Percentiles rank a stretch among this genome's conserved stretches.
Conservation (phyloP, 257 asterid genomes). For the Scutellaria baicalensis region DNA sequence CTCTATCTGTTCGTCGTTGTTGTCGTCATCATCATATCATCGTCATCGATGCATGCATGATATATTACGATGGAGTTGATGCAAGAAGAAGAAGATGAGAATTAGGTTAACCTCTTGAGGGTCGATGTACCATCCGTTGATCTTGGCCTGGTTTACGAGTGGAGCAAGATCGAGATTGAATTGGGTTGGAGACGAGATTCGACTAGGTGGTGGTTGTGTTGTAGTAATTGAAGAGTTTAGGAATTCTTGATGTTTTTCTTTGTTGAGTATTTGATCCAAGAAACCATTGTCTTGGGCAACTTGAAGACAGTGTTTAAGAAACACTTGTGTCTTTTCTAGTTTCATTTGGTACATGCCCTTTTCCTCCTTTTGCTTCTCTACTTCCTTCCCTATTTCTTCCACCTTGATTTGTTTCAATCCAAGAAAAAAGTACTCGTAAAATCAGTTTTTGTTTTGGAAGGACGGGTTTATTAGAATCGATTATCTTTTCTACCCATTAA, state of each 20-base stretch:
- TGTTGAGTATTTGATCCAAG: slow-evolving; percentile 44
- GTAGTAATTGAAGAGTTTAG: slow-evolving; percentile 1
- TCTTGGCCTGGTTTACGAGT: slow-evolving; percentile 42
- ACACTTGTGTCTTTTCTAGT: slow-evolving; percentile 37
- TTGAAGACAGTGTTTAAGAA: slow-evolving; percentile 41
- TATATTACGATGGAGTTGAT: too few relatives aligned
- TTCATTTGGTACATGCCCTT: slow-evolving; percentile 27
- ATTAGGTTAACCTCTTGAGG: slow-evolving; percentile 53
- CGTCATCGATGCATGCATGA: too few relatives aligned
- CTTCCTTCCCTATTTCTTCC: slow-evolving; percentile 41
- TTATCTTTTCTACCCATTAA: too few relatives aligned
- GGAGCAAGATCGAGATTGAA: slow-evolving; percentile 31
- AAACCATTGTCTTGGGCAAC: slow-evolving; percentile 70
- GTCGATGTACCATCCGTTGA: slow-evolving; percentile 62
- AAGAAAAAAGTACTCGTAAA: too few relatives aligned
- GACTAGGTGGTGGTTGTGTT: slow-evolving; percentile 1
- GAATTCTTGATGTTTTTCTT: slow-evolving; percentile 20
- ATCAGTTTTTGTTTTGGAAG: too few relatives aligned
- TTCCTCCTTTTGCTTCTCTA: slow-evolving; percentile 35
- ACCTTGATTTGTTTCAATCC: slow-evolving; percentile 19
- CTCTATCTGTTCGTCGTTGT: slow-evolving; percentile 47
- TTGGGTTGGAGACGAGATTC: slow-evolving; percentile 16
- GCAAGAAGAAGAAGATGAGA: neutral
- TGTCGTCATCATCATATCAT: too few relatives aligned
- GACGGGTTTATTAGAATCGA: too few relatives aligned